Percentiles rank a stretch among this genome's conserved stretches.
Evolutionary conservation across 2,329 filamentous ascomycete species (phyloP).

Genomic region (Curvularia verruculosa): DNA sequence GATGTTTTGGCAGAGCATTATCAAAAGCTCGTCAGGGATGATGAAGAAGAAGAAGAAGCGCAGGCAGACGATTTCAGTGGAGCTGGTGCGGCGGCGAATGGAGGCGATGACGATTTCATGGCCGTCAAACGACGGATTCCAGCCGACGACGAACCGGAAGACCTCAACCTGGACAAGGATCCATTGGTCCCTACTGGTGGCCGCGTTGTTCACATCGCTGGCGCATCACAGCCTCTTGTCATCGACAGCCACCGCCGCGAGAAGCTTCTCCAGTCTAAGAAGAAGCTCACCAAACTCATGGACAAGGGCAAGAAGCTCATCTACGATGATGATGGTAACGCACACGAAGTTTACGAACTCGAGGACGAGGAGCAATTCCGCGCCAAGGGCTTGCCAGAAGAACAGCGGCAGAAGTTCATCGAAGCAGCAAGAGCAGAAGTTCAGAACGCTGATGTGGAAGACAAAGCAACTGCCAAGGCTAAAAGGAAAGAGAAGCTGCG

Average conservation of each 20-base stretch:
- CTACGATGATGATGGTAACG: conserved; percentile 89
- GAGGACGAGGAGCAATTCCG: conserved; percentile 83
- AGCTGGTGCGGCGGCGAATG: conserved; percentile 44
- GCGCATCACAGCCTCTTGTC: conserved; percentile 71
- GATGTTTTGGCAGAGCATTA: conserved; percentile 95
- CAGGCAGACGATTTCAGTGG: conserved; percentile 46
- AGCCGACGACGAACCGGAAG: conserved; percentile 64
- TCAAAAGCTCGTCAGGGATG: conserved; percentile 75
- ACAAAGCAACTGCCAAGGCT: conserved; percentile 80
- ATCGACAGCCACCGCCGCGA: conserved; percentile 95
- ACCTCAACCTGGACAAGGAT: conserved; percentile 53
- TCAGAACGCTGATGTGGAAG: conserved; percentile 74
- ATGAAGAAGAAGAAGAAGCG: conserved; percentile 50
- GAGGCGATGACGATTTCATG: conserved; percentile 81
- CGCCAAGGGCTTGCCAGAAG: conserved; percentile 74
- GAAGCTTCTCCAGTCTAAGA: conserved; percentile 94
- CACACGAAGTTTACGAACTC: conserved; percentile 86
- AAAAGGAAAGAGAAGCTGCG: conserved; percentile 78
- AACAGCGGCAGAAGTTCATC: conserved; percentile 78
- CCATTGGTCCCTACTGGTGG: conserved; percentile 54
- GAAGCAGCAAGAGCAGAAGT: conserved; percentile 75
- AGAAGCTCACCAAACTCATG: conserved; percentile 89
- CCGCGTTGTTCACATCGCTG: conserved; percentile 67
- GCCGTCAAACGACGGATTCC: conserved; percentile 86
- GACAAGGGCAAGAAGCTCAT: conserved; percentile 83